Conservation (phyloP, 129 eudicot species). For the Kitagawia praeruptora region DNA sequence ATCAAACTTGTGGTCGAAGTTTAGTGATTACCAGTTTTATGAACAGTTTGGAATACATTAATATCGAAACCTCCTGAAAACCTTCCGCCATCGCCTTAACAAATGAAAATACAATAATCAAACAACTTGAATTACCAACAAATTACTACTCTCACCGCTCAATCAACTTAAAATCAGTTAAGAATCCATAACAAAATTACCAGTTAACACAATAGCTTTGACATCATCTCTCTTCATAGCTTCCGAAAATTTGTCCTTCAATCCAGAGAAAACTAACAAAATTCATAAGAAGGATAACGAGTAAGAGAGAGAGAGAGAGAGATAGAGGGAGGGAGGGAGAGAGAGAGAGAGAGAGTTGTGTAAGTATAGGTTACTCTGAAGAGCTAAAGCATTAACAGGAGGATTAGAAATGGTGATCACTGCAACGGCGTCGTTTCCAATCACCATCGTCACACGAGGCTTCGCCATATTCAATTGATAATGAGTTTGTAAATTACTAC, state of each 20-base stretch:
- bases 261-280: constrained; percentile 55
- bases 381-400: constrained; percentile 75
- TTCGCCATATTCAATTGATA: constrained; percentile 31
- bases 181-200: constrained; percentile 19
- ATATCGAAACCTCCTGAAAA: constrained; percentile 97
- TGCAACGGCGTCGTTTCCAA: constrained; percentile 73
- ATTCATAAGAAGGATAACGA: neutral
- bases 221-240: constrained; percentile 84
- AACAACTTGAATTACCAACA: neutral
- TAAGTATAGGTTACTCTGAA: constrained; percentile 32
- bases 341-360: neutral
- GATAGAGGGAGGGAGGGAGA: neutral
- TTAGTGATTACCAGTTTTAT: constrained; percentile 46
- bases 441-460: constrained; percentile 53
- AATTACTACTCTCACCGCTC: neutral
- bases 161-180: neutral
- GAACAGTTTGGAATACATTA: constrained; percentile 66
- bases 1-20: neutral
- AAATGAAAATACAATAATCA: constrained; percentile 4
- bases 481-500: neutral
- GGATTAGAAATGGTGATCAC: constrained; percentile 71
- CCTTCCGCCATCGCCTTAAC: constrained; percentile 56
- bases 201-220: constrained; percentile 76
- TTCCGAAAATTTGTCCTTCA: constrained; percentile 58
- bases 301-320: neutral